Evolutionary conservation across 441 rosid genomes (phyloP).

Genomic region (Adansonia grandidieri): DNA sequence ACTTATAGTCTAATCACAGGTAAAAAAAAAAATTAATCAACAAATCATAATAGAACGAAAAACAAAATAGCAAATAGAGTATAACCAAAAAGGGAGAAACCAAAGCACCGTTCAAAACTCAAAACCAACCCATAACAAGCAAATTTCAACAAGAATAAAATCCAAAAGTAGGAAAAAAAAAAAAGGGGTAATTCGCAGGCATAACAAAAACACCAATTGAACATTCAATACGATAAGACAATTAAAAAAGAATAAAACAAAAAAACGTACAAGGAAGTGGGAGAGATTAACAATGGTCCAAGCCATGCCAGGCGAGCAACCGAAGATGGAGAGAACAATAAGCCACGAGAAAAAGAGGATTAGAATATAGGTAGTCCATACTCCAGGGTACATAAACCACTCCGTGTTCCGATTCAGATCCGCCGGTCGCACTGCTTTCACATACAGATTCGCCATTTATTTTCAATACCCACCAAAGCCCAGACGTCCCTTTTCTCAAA

Average conservation of each 20-base stretch:
- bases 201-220: constrained; percentile 19
- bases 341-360: constrained; percentile 84
- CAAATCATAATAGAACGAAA: neutral
- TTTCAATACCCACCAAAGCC: neutral
- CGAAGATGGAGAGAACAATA: constrained; percentile 69
- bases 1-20: neutral
- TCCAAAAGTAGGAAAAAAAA: neutral
- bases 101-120: neutral
- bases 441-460: constrained; percentile 69
- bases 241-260: neutral
- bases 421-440: constrained; percentile 76
- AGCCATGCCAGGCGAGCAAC: constrained; percentile 90
- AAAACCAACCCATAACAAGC: neutral
- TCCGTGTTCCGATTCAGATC: constrained; percentile 95
- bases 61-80: neutral
- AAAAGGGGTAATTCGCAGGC: neutral
- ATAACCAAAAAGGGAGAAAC: constrained; percentile 7
- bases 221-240: neutral
- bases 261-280: constrained; percentile 66
- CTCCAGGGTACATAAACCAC: constrained; percentile 96
- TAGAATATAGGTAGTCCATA: constrained; percentile 83
- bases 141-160: constrained; percentile 9
- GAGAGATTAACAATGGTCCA: constrained; percentile 90
- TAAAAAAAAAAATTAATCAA: neutral
- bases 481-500: neutral